Evolutionary conservation across 2,329 filamentous ascomycete genomes (phyloP).

Genomic region (Colletotrichum tanaceti): DNA sequence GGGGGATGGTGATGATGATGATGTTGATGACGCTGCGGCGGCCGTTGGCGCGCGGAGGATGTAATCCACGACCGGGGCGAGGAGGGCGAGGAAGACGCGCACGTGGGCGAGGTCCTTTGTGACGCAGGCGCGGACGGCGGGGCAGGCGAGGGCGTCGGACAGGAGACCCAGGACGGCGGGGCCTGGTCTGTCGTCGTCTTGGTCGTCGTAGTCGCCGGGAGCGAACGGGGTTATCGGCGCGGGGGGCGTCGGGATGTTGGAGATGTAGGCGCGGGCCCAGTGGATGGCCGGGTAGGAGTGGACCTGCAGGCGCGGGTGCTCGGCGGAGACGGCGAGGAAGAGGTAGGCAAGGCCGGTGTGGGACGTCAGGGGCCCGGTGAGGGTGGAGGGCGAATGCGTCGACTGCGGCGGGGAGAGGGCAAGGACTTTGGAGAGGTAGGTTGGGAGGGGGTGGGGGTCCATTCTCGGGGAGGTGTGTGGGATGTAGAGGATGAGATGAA

Average conservation of each 20-base stretch:
- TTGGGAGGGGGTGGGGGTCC: neutral
- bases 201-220: neutral
- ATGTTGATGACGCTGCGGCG: constrained; percentile 26
- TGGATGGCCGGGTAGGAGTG: constrained; percentile 54
- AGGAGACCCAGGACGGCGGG: constrained; percentile 56
- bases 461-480: neutral
- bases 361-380: constrained; percentile 64
- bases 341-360: constrained; percentile 68
- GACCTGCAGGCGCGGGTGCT: constrained; percentile 58
- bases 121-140: constrained; percentile 59
- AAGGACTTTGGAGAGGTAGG: constrained; percentile 46
- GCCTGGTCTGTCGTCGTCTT: constrained; percentile 43
- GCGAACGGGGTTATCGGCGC: neutral
- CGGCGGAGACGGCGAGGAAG: constrained; percentile 61
- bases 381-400: constrained; percentile 48
- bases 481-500: neutral
- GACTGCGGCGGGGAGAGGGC: constrained; percentile 51
- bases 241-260: constrained; percentile 44
- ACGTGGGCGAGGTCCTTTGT: constrained; percentile 53
- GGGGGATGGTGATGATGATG: neutral
- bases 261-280: constrained; percentile 63
- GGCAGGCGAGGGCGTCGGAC: constrained; percentile 61
- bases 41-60: constrained; percentile 36
- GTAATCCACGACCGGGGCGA: constrained; percentile 49
- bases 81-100: constrained; percentile 54